These are phyloP conservation scores for Cryptococcus hybrid DNA, from an alignment of 1,284 basidiomycete genomes.

Conservation along the genomic window DNA sequence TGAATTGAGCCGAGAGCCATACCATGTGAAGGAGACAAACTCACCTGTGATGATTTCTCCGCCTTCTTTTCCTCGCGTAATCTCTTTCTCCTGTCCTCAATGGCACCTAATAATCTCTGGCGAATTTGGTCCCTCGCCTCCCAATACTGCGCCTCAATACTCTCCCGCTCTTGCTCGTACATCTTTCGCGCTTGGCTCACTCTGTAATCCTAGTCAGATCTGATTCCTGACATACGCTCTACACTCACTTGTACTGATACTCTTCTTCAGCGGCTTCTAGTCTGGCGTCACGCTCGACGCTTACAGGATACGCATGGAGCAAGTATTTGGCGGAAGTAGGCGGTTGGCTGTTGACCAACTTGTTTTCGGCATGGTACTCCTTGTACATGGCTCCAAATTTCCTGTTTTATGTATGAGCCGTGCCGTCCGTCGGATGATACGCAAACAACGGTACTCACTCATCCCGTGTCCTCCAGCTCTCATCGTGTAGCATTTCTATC, in stretches of 20 bases:
- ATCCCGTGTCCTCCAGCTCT: conserved; percentile 52
- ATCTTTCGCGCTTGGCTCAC: conserved; percentile 41
- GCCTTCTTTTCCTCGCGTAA: conserved; percentile 55
- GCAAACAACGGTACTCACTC: conserved; percentile 42
- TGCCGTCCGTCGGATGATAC: neutral
- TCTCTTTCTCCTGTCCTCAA: conserved; percentile 54
- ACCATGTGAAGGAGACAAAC: conserved; percentile 13
- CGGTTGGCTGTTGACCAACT: conserved; percentile 46
- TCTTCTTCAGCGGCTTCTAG: conserved; percentile 51
- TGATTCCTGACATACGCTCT: neutral
- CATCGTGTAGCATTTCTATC: conserved; percentile 53
- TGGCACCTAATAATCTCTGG: conserved; percentile 50
- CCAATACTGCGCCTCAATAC: conserved; percentile 54
- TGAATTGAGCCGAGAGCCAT: neutral
- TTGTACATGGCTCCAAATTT: conserved; percentile 49
- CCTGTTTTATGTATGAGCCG: conserved; percentile 22
- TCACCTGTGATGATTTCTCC: conserved; percentile 52
- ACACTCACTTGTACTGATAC: conserved; percentile 51
- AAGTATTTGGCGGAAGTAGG: conserved; percentile 52
- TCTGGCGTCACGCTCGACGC: conserved; percentile 53
- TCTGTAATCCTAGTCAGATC: conserved; percentile 13
- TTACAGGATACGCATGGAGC: conserved; percentile 52
- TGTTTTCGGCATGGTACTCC: conserved; percentile 47
- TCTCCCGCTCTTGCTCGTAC: conserved; percentile 53
- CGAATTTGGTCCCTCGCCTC: conserved; percentile 48